A percentile compares a stretch with the other conserved stretches of the same genome.
phyloP scores from a whole-genome alignment of 208 protist genomes.

The Acanthamoeba royreba region DNA sequence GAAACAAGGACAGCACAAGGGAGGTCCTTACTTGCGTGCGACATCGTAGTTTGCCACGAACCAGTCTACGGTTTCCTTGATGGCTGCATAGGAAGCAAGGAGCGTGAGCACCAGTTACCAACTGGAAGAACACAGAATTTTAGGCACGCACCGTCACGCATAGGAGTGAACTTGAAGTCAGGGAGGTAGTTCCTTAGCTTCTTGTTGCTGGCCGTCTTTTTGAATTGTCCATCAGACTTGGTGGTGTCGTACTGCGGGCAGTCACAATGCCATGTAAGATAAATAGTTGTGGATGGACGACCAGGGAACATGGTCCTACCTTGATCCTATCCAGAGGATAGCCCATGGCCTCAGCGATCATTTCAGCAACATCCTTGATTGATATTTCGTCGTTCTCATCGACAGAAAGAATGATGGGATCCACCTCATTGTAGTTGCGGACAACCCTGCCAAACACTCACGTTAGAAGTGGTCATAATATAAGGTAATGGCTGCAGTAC shows the following conservation, averaged over 20 bases:
- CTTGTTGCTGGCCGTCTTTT: slow-evolving; percentile 90
- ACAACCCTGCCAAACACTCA: background rate
- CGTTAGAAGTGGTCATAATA: background rate
- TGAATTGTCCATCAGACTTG: slow-evolving; percentile 91
- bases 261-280: background rate
- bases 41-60: slow-evolving; percentile 87
- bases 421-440: slow-evolving; percentile 80
- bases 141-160: slow-evolving; percentile 77
- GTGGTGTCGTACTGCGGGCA: slow-evolving; percentile 84
- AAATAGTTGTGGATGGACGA: background rate
- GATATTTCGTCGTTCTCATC: slow-evolving; percentile 86
- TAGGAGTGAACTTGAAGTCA: slow-evolving; percentile 88
- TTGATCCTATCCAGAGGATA: slow-evolving; percentile 79
- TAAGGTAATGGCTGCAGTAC: background rate
- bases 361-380: slow-evolving; percentile 84
- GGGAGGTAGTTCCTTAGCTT: slow-evolving; percentile 83
- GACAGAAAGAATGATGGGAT: slow-evolving; percentile 91
- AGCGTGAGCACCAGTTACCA: background rate
- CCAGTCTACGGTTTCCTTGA: slow-evolving; percentile 83
- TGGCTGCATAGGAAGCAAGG: too few relatives aligned
- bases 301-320: too few relatives aligned
- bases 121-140: background rate
- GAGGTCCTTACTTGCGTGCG: slow-evolving; percentile 73
- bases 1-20: too few relatives aligned
- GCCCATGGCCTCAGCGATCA: slow-evolving; percentile 84